These are phyloP conservation scores for Coemansia sp. DNA, from an alignment of 192 early-diverging fungal species.

Conservation along the genomic window DNA sequence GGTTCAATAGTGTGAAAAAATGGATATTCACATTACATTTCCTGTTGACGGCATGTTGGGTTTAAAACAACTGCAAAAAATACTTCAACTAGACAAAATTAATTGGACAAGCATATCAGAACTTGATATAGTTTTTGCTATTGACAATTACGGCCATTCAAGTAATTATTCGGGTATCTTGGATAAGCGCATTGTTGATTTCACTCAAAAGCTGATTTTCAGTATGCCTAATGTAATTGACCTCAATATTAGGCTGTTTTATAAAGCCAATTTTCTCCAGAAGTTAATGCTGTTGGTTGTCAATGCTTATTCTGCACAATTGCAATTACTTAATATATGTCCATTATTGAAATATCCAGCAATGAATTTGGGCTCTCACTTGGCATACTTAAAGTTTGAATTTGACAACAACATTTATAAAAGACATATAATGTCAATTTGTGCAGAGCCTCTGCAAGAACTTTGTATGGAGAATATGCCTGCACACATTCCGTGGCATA, in stretches of 20 bases:
- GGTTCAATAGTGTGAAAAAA: neutral
- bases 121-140: neutral
- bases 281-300: neutral
- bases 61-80: too few species aligned
- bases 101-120: neutral
- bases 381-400: too few species aligned
- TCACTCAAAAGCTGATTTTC: neutral
- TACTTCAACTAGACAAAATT: too few species aligned
- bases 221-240: neutral
- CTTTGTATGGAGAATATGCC: too few species aligned
- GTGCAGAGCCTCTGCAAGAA: neutral
- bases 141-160: neutral
- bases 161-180: neutral
- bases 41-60: neutral
- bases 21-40: neutral
- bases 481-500: neutral
- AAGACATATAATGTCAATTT: neutral
- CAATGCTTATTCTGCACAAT: neutral
- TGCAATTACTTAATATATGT: neutral
- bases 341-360: too few species aligned
- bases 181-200: neutral
- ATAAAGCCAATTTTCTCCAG: neutral
- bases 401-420: neutral
- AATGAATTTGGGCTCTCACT: too few species aligned
- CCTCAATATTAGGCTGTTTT: too few species aligned